Conservation (phyloP, 2,329 filamentous ascomycete species). For the Botrytis fabae region DNA sequence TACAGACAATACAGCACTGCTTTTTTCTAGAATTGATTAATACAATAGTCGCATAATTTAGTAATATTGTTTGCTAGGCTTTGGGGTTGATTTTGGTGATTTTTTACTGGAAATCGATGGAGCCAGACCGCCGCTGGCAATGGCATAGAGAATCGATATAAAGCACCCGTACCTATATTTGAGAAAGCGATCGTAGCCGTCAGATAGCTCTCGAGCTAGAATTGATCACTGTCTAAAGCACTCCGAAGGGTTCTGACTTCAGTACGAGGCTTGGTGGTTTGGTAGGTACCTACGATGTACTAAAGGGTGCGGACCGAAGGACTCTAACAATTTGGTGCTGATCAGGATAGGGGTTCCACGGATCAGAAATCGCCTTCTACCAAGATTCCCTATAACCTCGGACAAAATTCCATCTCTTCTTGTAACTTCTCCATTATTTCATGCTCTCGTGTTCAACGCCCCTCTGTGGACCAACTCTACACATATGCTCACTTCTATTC, state of each 20-base stretch:
- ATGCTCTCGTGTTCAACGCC: constrained; percentile 16
- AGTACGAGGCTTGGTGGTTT: no score
- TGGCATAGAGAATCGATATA: neutral
- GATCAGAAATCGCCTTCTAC: constrained; percentile 10
- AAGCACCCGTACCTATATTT: neutral
- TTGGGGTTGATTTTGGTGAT: neutral
- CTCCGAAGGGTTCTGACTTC: neutral
- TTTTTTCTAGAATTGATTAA: neutral
- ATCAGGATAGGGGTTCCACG: constrained; percentile 9
- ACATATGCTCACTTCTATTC: neutral
- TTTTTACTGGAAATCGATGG: neutral
- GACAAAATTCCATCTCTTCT: constrained; percentile 1
- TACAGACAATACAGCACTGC: neutral
- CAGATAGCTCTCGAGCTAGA: neutral
- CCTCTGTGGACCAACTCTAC: constrained; percentile 10
- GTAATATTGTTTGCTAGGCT: neutral
- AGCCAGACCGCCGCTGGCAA: neutral
- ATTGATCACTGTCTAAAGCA: neutral
- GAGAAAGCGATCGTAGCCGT: neutral
- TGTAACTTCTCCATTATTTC: constrained; percentile 10
- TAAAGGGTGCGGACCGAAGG: neutral
- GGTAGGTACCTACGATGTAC: no score
- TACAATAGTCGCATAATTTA: neutral
- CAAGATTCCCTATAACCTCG: constrained; percentile 5
- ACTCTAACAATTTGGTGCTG: neutral